A percentile compares a stretch with the other conserved stretches of the same genome.
These are phyloP conservation scores for Trichoderma atrobrunneum DNA, from an alignment of 2,329 filamentous ascomycete genomes.

Conservation along the genomic window DNA sequence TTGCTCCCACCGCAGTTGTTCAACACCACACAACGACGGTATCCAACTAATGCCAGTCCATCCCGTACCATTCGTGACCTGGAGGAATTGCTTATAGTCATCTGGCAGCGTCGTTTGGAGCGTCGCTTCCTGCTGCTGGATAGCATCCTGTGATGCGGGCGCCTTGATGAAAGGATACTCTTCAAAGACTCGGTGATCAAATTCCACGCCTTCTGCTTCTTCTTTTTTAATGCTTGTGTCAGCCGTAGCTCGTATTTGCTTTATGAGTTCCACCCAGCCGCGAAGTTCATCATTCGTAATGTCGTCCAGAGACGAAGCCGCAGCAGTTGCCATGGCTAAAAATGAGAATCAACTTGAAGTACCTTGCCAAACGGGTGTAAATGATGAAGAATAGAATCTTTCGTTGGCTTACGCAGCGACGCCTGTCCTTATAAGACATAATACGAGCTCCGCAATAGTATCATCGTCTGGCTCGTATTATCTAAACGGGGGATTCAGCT, in stretches of 20 bases:
- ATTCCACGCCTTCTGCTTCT: background rate
- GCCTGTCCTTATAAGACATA: background rate
- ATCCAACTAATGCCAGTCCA: background rate
- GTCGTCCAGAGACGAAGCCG: background rate
- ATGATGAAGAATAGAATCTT: background rate
- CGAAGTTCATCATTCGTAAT: background rate
- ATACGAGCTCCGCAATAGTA: background rate
- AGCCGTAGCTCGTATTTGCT: background rate
- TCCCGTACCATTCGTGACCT: background rate
- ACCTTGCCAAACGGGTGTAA: background rate
- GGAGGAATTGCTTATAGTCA: background rate
- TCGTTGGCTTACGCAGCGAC: background rate
- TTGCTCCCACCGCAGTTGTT: background rate
- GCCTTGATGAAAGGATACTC: background rate
- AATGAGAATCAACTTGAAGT: too few relatives aligned
- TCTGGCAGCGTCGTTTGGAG: background rate
- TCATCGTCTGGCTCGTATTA: background rate
- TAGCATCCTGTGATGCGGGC: background rate
- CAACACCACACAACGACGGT: background rate
- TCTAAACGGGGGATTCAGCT: background rate
- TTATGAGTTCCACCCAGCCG: background rate
- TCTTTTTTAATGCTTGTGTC: background rate
- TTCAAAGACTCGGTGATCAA: background rate
- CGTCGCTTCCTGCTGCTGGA: background rate
- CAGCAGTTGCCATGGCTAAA: background rate